Evolutionary conservation across 2,329 filamentous ascomycete genomes (phyloP).

Genomic region (Diaporthe citrichinensis): DNA sequence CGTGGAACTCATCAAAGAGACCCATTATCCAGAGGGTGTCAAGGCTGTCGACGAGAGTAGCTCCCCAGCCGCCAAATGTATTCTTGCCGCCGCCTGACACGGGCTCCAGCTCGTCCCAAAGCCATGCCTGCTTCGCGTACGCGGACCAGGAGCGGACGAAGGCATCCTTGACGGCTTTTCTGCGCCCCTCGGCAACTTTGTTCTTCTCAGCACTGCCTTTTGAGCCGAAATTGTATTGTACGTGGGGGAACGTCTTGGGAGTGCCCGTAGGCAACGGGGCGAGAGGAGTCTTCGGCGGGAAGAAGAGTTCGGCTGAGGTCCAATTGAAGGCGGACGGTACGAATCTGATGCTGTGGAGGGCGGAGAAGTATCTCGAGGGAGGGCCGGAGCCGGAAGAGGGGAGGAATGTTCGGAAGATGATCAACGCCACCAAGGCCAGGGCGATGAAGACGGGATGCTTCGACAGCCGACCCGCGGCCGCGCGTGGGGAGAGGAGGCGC

Average conservation of each 20-base stretch:
- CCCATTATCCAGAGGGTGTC: constrained; percentile 93
- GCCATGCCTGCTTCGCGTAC: constrained; percentile 85
- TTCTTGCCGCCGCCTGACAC: constrained; percentile 78
- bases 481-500: neutral
- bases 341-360: constrained; percentile 20
- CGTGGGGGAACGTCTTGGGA: constrained; percentile 78
- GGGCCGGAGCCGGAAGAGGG: neutral
- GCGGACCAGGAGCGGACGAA: constrained; percentile 79
- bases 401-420: constrained; percentile 23
- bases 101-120: constrained; percentile 87
- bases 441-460: constrained; percentile 21
- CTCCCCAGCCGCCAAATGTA: constrained; percentile 95
- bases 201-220: neutral
- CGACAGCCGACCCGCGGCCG: constrained; percentile 25
- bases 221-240: constrained; percentile 78
- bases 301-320: constrained; percentile 54
- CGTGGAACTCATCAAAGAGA: constrained; percentile 79
- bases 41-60: constrained; percentile 85
- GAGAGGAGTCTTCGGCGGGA: constrained; percentile 79
- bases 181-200: constrained; percentile 25
- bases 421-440: constrained; percentile 27
- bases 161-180: constrained; percentile 38
- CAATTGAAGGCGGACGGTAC: constrained; percentile 35
- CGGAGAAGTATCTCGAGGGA: constrained; percentile 17
- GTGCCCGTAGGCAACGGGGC: constrained; percentile 81